Percentiles rank a stretch among this genome's conserved stretches.
These are phyloP conservation scores for Leavenworthia alabamica DNA, from an alignment of 345 rosid species.

Conservation along the genomic window DNA sequence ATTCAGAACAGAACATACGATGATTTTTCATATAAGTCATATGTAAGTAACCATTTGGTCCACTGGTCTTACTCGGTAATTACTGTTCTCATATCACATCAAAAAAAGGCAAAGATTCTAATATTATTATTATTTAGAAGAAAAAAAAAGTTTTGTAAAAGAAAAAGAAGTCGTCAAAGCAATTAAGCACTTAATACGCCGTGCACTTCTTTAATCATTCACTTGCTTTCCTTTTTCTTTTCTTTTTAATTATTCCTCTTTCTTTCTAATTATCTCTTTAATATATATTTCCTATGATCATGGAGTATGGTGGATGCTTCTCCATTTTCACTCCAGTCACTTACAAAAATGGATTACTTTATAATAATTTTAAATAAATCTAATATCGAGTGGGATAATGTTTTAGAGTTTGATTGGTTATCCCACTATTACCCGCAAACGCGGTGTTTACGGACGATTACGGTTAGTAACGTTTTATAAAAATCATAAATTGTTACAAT, in stretches of 20 bases:
- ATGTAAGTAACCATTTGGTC: conserved; percentile 1
- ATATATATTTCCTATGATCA: neutral
- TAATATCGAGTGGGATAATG: neutral
- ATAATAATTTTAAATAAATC: neutral
- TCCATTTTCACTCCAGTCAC: neutral
- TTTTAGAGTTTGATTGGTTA: too few species aligned
- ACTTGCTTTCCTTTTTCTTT: conserved; percentile 11
- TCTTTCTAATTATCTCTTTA: neutral
- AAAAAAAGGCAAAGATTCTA: neutral
- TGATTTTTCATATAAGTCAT: neutral
- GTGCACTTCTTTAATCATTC: conserved; percentile 35
- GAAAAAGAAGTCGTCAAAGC: conserved; percentile 30
- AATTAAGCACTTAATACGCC: conserved; percentile 32
- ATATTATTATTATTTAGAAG: neutral
- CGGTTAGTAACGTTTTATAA: too few species aligned
- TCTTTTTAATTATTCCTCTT: neutral
- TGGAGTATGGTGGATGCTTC: conserved; percentile 2
- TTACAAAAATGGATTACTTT: neutral
- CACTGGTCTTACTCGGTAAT: conserved; percentile 24
- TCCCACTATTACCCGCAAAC: too few species aligned
- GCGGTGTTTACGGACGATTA: too few species aligned
- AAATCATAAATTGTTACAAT: too few species aligned
- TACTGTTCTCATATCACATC: conserved; percentile 15
- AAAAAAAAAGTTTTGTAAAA: neutral
- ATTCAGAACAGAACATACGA: neutral